These are phyloP conservation scores for Plasmodium chabaudi DNA, from an alignment of 169 alveolate genomes.

Conservation along the genomic window DNA sequence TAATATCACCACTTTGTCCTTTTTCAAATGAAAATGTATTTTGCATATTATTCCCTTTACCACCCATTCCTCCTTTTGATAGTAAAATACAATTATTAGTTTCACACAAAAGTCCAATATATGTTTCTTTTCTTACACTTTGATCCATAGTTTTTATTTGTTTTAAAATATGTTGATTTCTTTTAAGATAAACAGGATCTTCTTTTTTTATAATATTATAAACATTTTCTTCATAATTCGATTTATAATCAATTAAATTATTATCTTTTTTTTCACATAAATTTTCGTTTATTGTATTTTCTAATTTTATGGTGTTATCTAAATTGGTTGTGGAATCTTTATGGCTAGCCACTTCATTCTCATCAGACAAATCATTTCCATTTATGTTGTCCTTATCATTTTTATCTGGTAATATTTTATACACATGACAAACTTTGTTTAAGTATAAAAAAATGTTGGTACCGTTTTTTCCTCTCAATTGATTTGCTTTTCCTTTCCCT, in stretches of 20 bases:
- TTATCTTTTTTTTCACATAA: neutral
- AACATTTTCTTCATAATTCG: conserved; percentile 43
- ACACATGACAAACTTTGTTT: conserved; percentile 61
- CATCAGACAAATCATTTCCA: neutral
- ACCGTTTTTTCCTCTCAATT: conserved; percentile 57
- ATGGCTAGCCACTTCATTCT: neutral
- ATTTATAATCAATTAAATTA: neutral
- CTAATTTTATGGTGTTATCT: neutral
- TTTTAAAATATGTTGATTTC: conserved; percentile 54
- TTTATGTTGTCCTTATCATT: neutral
- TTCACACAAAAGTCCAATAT: conserved; percentile 45
- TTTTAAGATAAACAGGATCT: conserved; percentile 65
- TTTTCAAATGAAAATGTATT: conserved; percentile 53
- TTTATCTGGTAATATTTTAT: conserved; percentile 2
- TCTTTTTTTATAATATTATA: conserved; percentile 51
- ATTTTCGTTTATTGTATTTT: neutral
- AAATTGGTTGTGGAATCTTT: neutral
- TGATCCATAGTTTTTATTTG: conserved; percentile 30
- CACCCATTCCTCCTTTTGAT: conserved; percentile 72
- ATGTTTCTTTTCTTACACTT: conserved; percentile 28
- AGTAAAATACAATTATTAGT: conserved; percentile 39
- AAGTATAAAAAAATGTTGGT: conserved; percentile 36
- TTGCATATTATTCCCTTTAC: conserved; percentile 71
- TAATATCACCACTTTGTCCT: conserved; percentile 33
- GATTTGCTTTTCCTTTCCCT: conserved; percentile 52